A percentile compares a stretch with the other conserved stretches of the same genome.
These are phyloP conservation scores for Camellia sinensis DNA, from an alignment of 148 eudicot genomes.

Conservation along the genomic window DNA sequence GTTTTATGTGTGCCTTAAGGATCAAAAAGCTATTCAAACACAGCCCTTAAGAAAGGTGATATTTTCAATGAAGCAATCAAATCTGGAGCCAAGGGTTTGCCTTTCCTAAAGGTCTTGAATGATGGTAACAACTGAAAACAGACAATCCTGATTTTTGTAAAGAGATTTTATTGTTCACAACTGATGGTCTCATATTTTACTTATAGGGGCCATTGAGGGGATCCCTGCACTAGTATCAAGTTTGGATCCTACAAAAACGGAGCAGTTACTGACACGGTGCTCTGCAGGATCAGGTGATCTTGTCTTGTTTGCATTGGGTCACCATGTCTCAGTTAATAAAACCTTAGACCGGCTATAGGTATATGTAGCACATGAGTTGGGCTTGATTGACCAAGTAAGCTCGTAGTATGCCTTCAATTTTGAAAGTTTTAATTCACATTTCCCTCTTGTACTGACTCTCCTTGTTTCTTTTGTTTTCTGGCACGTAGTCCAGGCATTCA, in stretches of 20 bases:
- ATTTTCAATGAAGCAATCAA: conserved; percentile 75
- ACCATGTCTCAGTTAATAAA: conserved; percentile 64
- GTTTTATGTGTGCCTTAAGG: conserved; percentile 81
- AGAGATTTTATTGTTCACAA: conserved; percentile 1
- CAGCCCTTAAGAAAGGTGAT: conserved; percentile 88
- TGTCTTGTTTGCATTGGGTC: conserved; percentile 85
- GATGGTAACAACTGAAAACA: conserved; percentile 50
- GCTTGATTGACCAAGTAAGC: conserved; percentile 81
- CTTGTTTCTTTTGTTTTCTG: conserved; percentile 16
- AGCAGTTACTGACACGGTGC: conserved; percentile 49
- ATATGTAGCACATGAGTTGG: conserved; percentile 69
- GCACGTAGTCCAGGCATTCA: conserved; percentile 67
- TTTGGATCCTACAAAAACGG: conserved; percentile 47
- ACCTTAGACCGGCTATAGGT: conserved; percentile 75
- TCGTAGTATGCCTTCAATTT: neutral
- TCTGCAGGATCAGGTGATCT: conserved; percentile 73
- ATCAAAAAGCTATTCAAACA: conserved; percentile 71
- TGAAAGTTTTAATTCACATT: neutral
- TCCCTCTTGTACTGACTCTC: neutral
- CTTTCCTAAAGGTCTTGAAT: conserved; percentile 76
- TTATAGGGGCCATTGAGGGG: conserved; percentile 76
- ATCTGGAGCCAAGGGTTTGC: conserved; percentile 96
- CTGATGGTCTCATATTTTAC: conserved; percentile 15
- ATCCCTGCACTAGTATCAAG: conserved; percentile 72
- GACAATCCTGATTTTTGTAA: neutral